These are phyloP conservation scores for Podospora bellae-mahoneyi DNA, from an alignment of 495 filamentous ascomycete genomes.

Conservation along the genomic window DNA sequence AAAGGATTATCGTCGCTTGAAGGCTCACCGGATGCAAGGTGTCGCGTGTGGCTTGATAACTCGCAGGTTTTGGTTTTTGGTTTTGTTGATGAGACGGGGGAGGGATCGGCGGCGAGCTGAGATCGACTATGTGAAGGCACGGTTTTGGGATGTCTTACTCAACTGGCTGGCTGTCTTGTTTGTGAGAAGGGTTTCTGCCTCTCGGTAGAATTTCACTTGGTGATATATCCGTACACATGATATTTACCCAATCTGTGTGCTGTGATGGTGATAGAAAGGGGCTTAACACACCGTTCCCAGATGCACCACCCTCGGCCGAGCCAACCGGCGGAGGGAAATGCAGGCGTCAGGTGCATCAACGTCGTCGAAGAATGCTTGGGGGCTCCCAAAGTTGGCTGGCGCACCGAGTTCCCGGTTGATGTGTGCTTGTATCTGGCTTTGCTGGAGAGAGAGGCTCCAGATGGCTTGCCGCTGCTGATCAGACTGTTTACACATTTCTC, in stretches of 20 bases:
- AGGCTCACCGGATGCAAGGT: not conserved
- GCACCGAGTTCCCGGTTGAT: not conserved
- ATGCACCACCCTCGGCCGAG: not conserved
- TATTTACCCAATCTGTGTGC: too few species aligned
- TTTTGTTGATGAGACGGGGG: not conserved
- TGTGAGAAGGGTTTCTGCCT: not conserved
- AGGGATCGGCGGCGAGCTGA: not conserved
- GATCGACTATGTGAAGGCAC: not conserved
- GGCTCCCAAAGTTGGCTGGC: not conserved
- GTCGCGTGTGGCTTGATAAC: slow-evolving; percentile 7
- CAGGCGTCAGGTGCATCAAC: too few species aligned
- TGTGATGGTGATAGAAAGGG: not conserved
- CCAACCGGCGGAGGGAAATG: not conserved
- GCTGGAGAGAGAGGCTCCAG: too few species aligned
- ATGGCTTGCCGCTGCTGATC: too few species aligned
- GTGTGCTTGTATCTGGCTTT: too few species aligned
- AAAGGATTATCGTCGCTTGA: not conserved
- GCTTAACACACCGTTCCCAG: not conserved
- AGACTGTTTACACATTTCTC: not conserved
- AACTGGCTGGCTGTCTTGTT: not conserved
- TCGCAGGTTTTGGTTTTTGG: not conserved
- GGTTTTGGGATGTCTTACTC: not conserved
- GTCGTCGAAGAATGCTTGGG: not conserved
- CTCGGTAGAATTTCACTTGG: not conserved
- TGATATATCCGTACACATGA: not conserved